A percentile compares a stretch with the other conserved stretches of the same genome.
Conservation (phyloP, 768 basidiomycete genomes). For the Plicaturopsis crispa region DNA sequence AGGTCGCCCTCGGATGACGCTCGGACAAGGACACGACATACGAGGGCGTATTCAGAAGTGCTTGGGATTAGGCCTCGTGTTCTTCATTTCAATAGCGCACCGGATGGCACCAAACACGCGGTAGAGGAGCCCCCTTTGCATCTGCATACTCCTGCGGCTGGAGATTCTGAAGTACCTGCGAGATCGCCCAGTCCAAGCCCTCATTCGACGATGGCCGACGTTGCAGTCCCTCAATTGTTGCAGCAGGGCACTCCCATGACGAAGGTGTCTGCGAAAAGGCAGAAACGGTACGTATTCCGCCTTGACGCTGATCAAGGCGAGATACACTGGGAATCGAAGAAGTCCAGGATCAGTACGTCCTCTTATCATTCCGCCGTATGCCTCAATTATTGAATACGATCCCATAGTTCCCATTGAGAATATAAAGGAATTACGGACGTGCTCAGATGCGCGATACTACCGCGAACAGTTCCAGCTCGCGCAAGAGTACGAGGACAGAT, state of each 20-base stretch:
- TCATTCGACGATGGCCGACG: slow-evolving; percentile 27
- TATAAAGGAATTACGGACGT: slow-evolving; percentile 81
- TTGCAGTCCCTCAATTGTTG: slow-evolving; percentile 49
- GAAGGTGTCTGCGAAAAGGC: slow-evolving; percentile 75
- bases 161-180: background rate
- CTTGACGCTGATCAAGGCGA: slow-evolving; percentile 78
- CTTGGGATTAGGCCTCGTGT: background rate
- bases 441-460: slow-evolving; percentile 62
- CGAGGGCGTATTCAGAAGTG: slow-evolving; percentile 1
- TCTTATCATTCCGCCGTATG: background rate
- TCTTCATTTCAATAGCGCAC: background rate
- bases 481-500: slow-evolving; percentile 54
- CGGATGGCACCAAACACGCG: background rate
- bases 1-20: slow-evolving; percentile 4
- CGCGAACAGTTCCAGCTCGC: slow-evolving; percentile 63
- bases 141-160: background rate
- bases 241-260: slow-evolving; percentile 67
- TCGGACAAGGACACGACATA: slow-evolving; percentile 16
- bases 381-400: slow-evolving; percentile 5
- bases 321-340: slow-evolving; percentile 73
- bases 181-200: no score
- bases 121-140: background rate
- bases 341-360: slow-evolving; percentile 52
- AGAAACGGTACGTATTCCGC: slow-evolving; percentile 62
- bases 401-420: slow-evolving; percentile 71